Percentiles rank a stretch among this genome's conserved stretches.
Evolutionary conservation across 352 stramenopile genomes (phyloP).

Genomic region (Phytophthora crassamura): DNA sequence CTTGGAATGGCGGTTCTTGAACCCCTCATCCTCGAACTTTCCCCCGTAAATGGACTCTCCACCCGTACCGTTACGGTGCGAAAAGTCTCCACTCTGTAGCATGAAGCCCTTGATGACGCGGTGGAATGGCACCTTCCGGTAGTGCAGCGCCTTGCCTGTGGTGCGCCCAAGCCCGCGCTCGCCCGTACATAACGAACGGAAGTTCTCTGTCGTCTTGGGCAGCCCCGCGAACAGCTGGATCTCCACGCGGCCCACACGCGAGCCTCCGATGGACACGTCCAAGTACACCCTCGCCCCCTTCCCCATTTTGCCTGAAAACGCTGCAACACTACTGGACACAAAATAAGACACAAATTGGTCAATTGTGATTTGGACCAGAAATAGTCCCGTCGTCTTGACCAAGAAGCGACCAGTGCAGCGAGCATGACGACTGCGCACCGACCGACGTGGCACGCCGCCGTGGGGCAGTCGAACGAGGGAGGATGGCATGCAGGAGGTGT

Average conservation of each 20-base stretch:
- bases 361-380: too few species aligned
- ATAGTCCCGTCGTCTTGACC: too few species aligned
- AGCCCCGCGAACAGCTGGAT: slow-evolving; percentile 68
- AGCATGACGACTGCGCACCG: slow-evolving; percentile 87
- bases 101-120: slow-evolving; percentile 90
- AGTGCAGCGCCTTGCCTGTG: slow-evolving; percentile 68
- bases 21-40: slow-evolving; percentile 95
- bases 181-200: slow-evolving; percentile 64
- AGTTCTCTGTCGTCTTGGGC: slow-evolving; percentile 74
- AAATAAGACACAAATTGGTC: too few species aligned
- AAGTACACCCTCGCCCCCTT: slow-evolving; percentile 50
- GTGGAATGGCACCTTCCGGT: slow-evolving; percentile 79
- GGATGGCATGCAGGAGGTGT: slow-evolving; percentile 84
- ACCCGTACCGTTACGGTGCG: slow-evolving; percentile 80
- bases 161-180: slow-evolving; percentile 70
- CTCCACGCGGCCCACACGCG: slow-evolving; percentile 62
- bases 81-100: slow-evolving; percentile 84
- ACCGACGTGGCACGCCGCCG: slow-evolving; percentile 86
- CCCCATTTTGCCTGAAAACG: slow-evolving; percentile 11
- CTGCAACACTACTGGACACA: too few species aligned
- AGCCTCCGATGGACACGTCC: slow-evolving; percentile 91
- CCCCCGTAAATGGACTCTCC: slow-evolving; percentile 88
- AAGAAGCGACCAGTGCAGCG: not conserved
- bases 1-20: slow-evolving; percentile 92
- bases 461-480: slow-evolving; percentile 88